These are phyloP conservation scores for Fusarium humuli DNA, from an alignment of 2,329 filamentous ascomycete species.

Conservation along the genomic window DNA sequence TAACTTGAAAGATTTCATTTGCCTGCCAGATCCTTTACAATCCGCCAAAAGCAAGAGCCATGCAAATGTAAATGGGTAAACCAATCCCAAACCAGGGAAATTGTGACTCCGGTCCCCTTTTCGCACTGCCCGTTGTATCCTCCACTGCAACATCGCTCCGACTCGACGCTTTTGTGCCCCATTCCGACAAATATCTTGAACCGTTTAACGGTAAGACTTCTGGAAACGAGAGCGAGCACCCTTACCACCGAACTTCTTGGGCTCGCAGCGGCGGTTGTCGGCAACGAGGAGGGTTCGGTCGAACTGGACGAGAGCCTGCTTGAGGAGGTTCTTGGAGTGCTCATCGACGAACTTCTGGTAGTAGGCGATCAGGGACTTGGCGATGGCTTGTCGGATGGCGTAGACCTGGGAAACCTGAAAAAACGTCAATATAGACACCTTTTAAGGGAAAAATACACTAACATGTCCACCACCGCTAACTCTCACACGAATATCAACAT, in stretches of 20 bases:
- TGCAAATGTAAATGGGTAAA: conserved; percentile 63
- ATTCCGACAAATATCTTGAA: conserved; percentile 24
- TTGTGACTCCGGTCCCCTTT: conserved; percentile 55
- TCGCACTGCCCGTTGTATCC: conserved; percentile 47
- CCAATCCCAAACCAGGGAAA: conserved; percentile 55
- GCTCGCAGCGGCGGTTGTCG: conserved; percentile 98
- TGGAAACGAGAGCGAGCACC: conserved; percentile 97
- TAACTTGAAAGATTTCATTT: conserved; percentile 63
- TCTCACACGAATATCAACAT: conserved; percentile 97
- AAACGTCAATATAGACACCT: neutral
- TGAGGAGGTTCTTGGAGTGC: conserved; percentile 99
- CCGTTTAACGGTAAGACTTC: conserved; percentile 96
- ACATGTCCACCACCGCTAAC: conserved; percentile 85
- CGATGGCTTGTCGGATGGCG: conserved; percentile 97
- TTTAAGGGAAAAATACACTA: neutral
- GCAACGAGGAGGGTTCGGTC: conserved; percentile 97
- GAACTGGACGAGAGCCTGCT: conserved; percentile 95
- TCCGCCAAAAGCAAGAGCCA: conserved; percentile 62
- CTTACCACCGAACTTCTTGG: conserved; percentile 96
- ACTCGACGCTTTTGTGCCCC: conserved; percentile 38
- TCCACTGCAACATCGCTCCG: conserved; percentile 40
- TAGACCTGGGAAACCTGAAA: conserved; percentile 90
- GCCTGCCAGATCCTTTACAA: conserved; percentile 63
- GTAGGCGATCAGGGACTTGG: conserved; percentile 83
- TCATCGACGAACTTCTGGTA: conserved; percentile 99